Evolutionary conservation across 1,284 basidiomycete species (phyloP), one percentile per base, ranked within the genome.

Genomic region (Tremellales sp.): DNA sequence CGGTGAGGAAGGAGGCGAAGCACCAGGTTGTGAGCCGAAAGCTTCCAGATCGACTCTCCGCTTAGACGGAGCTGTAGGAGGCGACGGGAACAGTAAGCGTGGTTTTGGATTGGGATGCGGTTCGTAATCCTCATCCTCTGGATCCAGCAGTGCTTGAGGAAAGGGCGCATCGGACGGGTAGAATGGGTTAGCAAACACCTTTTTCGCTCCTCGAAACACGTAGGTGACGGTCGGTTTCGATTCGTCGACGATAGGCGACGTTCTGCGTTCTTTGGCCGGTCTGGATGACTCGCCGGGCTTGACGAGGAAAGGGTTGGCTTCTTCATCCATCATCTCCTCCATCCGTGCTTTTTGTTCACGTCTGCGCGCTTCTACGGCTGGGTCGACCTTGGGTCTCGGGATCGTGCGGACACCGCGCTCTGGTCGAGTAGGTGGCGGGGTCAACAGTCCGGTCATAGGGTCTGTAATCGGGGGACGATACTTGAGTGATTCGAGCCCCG

Each of bases 151-250:
- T 2, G 68, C 52, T 13, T 52, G 50, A 0, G 61, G 57, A 40
- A 67, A 63, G 4, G 54, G 52, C 10, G 55, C 42, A 15, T 41
- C 21, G 12, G 61, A 56, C 2, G 49, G 54, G 11, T 60, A 51
- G 48, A 70, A 64, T 13, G 70, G 70, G 52, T 72, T 72, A 39
- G 65, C 64, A 48, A 68, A 72, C 1, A 66, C 57, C 43, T 66
- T 67, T 42, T 72, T 72, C 8, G 68, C 53, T 11, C 70, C 70
- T 40, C 70, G 56, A 55, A 72, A 72, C 12, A 72, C 67, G 37
- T 72, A 72, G 3, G 68, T 69, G 10, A 72, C 65, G 1, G 64
- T 62, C 2, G 60, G 58, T 25, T 52, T 46, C 43, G 57, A 53
- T 40, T 64, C 61, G 45, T 65, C 57, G 22, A 60, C 49, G 25